phyloP scores from a whole-genome alignment of 2,329 filamentous ascomycete genomes.

The Stemphylium beticola region DNA sequence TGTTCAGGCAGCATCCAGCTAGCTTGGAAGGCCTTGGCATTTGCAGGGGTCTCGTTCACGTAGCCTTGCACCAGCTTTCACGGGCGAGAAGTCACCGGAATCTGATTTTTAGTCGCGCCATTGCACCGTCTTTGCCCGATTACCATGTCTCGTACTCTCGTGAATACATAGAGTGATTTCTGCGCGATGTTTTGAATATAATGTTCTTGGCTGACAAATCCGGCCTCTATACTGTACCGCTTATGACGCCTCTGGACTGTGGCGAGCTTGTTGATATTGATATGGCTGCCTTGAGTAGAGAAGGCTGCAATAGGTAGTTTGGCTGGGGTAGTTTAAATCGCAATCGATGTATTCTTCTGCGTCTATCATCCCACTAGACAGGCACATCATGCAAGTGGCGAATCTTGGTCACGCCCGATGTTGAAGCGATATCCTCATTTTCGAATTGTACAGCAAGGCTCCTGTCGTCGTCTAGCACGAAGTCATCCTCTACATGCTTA shows the following conservation, averaged over 20 bases:
- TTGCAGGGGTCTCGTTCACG: slow-evolving; percentile 14
- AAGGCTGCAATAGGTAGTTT: neutral
- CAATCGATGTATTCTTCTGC: neutral
- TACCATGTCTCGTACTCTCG: neutral
- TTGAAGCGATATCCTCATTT: too few species aligned
- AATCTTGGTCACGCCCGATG: neutral
- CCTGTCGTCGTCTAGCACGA: too few species aligned
- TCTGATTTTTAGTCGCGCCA: neutral
- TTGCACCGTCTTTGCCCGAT: neutral
- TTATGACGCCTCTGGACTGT: neutral
- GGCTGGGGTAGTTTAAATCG: neutral
- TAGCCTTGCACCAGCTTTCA: slow-evolving; percentile 20
- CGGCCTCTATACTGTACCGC: neutral
- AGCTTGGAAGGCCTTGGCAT: slow-evolving; percentile 23
- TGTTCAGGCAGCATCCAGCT: slow-evolving; percentile 42
- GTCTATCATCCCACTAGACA: neutral
- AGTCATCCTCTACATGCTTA: too few species aligned
- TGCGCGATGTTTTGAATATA: neutral
- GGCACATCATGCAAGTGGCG: neutral
- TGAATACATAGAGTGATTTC: neutral
- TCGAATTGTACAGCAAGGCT: too few species aligned
- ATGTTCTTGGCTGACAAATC: neutral
- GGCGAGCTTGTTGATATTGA: neutral
- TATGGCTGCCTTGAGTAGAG: neutral
- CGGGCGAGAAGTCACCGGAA: neutral